A percentile compares a stretch with the other conserved stretches of the same genome.
Conservation (phyloP, 176 grass and related monocot species). For the Saccharum spontaneum region DNA sequence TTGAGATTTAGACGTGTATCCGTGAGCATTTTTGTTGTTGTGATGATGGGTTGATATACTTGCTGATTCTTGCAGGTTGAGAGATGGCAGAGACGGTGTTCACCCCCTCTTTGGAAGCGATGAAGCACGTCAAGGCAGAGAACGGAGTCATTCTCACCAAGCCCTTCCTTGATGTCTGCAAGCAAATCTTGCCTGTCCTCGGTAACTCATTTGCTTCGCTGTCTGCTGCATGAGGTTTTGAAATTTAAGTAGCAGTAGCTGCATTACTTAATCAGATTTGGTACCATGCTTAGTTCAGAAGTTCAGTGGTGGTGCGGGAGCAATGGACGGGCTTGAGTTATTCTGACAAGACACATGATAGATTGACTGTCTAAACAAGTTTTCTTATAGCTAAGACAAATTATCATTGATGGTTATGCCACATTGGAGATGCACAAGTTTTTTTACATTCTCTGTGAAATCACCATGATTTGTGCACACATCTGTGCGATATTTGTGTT, state of each 20-base stretch:
- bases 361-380: not conserved
- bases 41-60: not conserved
- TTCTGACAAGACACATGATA: not conserved
- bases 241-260: slow-evolving; percentile 22
- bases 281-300: slow-evolving; percentile 11
- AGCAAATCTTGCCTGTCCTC: slow-evolving; percentile 82
- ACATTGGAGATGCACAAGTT: not conserved
- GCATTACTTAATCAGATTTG: not conserved
- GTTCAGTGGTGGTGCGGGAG: not conserved
- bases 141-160: slow-evolving; percentile 79
- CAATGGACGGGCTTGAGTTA: not conserved
- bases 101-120: slow-evolving; percentile 86
- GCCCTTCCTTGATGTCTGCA: slow-evolving; percentile 98
- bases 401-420: not conserved
- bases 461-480: not conserved
- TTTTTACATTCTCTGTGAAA: not conserved
- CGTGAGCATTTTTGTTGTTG: not conserved
- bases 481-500: slow-evolving; percentile 19
- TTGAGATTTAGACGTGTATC: slow-evolving; percentile 16
- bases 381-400: not conserved
- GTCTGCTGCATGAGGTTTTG: not conserved
- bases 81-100: slow-evolving; percentile 90
- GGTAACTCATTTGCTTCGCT: slow-evolving; percentile 37
- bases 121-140: slow-evolving; percentile 91
- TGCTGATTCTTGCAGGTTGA: slow-evolving; percentile 28